Evolutionary conservation across 2,329 filamentous ascomycete genomes (phyloP).

Genomic region (Diaporthe vexans): DNA sequence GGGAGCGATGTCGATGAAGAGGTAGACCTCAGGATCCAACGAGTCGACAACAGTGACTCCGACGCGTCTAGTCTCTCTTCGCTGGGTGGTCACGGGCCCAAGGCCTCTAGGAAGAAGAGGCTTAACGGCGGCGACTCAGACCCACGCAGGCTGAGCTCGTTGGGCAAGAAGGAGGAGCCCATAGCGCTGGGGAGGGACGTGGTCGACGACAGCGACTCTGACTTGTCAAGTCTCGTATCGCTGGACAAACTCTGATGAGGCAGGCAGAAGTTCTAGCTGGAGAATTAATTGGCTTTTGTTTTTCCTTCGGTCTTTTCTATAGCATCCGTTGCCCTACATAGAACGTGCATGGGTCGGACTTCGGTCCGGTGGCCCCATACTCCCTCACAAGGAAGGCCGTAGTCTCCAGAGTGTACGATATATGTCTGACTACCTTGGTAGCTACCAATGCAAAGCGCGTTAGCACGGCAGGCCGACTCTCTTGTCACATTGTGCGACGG

Average conservation of each 20-base stretch:
- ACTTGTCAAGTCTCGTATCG: constrained; percentile 30
- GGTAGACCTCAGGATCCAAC: constrained; percentile 30
- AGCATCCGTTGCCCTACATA: not conserved
- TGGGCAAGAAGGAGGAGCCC: not conserved
- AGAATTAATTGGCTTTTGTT: not conserved
- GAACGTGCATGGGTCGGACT: not conserved
- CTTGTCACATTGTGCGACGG: not conserved
- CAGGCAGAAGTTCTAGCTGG: too few species aligned
- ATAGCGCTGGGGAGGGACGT: not conserved
- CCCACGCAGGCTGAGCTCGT: not conserved
- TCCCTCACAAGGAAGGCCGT: not conserved
- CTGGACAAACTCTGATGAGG: constrained; percentile 20
- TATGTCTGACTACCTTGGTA: not conserved
- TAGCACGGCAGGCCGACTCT: not conserved
- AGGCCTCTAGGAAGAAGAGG: not conserved
- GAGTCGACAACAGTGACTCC: constrained; percentile 34
- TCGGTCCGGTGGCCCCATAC: not conserved
- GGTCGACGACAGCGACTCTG: constrained; percentile 29
- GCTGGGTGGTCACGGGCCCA: not conserved
- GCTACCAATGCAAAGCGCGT: not conserved
- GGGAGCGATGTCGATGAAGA: constrained; percentile 12
- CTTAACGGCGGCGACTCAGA: not conserved
- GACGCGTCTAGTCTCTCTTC: constrained; percentile 30
- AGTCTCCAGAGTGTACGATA: not conserved
- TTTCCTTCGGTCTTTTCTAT: not conserved